Evolutionary conservation across 73 alveolate genomes (phyloP), one percentile per base, ranked within the genome.

Genomic region (Stentor roeselii): DNA sequence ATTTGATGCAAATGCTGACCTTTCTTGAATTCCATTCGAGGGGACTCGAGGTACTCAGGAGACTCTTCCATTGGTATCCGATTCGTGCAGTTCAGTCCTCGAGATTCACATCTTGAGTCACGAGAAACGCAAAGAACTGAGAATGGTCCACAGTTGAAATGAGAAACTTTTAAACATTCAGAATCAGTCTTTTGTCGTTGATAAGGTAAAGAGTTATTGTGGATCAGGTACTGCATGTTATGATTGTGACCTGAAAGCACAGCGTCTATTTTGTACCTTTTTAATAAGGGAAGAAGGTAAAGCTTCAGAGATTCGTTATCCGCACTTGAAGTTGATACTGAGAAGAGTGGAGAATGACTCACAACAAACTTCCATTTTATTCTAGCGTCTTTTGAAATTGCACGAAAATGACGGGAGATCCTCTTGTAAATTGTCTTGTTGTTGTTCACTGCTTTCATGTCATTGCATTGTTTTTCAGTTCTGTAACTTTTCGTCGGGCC

Each of bases 1-100:
- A 67, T 32, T 67, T 67, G 80, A 2, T 67, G 80, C 34, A 67
- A 30, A 30, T 67, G 21, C 34, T 67, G 27, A 21, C 80, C 80
- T 67, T 67, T 67, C 0, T 67, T 32, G 41, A 30, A 67, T n/a
- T n/a, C n/a, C n/a, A n/a, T n/a, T 30, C 34, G n/a, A 21, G 21
- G 27, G 21, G 27, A 27, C 27, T 27, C 34, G 6, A 50, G 6
- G 6, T 50, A 21, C 67, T 21, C 67, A 50, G 21, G 67, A 50
- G 21, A 50, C 21, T 50, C 67, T 50, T 50, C 67, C 6, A 11
- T 11, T 11, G 67, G 6, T 11, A 21, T 50, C 21, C 6, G 21
- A 50, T 50, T 50, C 6, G 6, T 50, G 21, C 67, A 50, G 21
- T 6, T 50, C 6, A 50, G 21, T 11, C 67, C 67, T 50, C 30